Conservation (phyloP, 495 filamentous ascomycete species). For the Tuber magnatum region DNA sequence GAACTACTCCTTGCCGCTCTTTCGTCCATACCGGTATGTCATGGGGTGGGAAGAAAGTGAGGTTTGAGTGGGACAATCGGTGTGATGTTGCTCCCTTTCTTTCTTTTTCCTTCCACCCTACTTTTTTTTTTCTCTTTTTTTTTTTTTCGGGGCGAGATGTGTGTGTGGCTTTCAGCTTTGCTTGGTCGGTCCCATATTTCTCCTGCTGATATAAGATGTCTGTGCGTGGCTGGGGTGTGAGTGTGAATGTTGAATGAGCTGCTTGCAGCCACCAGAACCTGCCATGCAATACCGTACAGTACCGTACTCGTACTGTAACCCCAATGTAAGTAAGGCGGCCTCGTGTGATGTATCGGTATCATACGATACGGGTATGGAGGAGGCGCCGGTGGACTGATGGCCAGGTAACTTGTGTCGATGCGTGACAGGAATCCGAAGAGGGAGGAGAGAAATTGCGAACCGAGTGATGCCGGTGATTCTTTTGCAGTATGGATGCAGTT, state of each 20-base stretch:
- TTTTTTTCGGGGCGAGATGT: neutral
- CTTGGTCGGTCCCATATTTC: neutral
- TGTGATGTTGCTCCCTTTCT: neutral
- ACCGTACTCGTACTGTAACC: neutral
- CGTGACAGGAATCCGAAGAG: neutral
- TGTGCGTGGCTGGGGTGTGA: neutral
- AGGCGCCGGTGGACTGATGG: neutral
- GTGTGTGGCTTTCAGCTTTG: slow-evolving; percentile 2
- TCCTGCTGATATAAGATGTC: slow-evolving; percentile 5
- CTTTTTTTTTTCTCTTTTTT: no score
- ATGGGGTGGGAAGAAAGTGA: neutral
- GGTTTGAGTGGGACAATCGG: neutral
- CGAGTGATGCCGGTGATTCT: neutral
- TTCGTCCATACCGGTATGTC: no score
- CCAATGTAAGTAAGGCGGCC: neutral
- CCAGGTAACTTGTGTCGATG: neutral
- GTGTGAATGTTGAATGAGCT: neutral
- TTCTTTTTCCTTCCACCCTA: neutral
- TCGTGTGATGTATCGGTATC: neutral
- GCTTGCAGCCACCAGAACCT: slow-evolving; percentile 1
- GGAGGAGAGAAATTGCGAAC: neutral
- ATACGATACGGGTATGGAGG: neutral
- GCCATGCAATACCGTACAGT: neutral
- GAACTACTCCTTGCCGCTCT: neutral
- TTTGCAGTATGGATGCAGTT: neutral